A percentile compares a stretch with the other conserved stretches of the same genome.
phyloP scores from a whole-genome alignment of 805 yeast species.

The Kuraishia floccosa region DNA sequence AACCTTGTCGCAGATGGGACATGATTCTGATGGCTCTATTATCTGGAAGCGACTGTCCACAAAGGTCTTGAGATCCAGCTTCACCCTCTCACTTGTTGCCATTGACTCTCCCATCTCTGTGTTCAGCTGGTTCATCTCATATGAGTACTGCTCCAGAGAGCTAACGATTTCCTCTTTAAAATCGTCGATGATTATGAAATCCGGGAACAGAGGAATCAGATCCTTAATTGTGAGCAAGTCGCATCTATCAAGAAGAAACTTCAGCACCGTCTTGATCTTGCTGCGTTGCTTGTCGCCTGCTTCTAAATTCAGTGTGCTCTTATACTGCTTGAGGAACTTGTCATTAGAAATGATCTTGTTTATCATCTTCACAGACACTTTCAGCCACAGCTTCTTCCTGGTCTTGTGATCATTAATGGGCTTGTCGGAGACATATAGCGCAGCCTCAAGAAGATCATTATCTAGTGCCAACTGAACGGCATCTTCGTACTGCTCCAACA shows the following conservation, averaged over 20 bases:
- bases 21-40: slow-evolving; percentile 77
- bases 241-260: slow-evolving; percentile 28
- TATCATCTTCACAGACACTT: slow-evolving; percentile 43
- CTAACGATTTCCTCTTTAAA: slow-evolving; percentile 75
- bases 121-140: slow-evolving; percentile 51
- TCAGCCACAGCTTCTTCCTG: slow-evolving; percentile 66
- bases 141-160: slow-evolving; percentile 67
- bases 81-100: slow-evolving; percentile 43
- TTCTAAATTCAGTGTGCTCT: slow-evolving; percentile 7
- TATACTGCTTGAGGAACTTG: slow-evolving; percentile 12
- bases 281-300: slow-evolving; percentile 18
- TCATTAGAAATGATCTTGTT: slow-evolving; percentile 17
- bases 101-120: slow-evolving; percentile 70
- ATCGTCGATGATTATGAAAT: slow-evolving; percentile 68
- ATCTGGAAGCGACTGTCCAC: slow-evolving; percentile 44
- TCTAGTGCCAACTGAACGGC: slow-evolving; percentile 70
- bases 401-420: slow-evolving; percentile 19
- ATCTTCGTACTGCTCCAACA: slow-evolving; percentile 60
- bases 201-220: slow-evolving; percentile 75
- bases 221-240: slow-evolving; percentile 63
- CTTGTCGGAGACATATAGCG: slow-evolving; percentile 39
- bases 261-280: slow-evolving; percentile 19
- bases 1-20: slow-evolving; percentile 60
- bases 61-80: slow-evolving; percentile 41
- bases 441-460: slow-evolving; percentile 45